Conservation (phyloP, 2,329 filamentous ascomycete genomes). For the Fusarium annulatum region DNA sequence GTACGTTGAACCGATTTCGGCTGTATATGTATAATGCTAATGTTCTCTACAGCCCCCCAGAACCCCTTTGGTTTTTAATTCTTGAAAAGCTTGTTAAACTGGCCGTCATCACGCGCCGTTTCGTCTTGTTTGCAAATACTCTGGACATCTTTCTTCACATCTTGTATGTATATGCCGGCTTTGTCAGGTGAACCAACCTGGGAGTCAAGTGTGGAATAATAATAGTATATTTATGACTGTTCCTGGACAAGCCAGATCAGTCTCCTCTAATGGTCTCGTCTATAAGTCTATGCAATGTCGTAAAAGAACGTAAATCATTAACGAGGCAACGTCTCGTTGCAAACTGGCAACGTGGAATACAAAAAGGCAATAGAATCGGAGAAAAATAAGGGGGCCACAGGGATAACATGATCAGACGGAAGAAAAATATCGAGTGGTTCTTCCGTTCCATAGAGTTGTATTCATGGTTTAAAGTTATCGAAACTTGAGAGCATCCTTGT, state of each 20-base stretch:
- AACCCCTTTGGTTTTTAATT: conserved; percentile 65
- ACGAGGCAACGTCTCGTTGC: neutral
- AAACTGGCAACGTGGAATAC: neutral
- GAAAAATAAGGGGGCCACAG: neutral
- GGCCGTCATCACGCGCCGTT: conserved; percentile 7
- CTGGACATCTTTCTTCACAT: conserved; percentile 42
- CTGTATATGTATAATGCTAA: conserved; percentile 27
- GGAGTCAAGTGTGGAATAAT: conserved; percentile 35
- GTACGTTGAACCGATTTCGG: conserved; percentile 71
- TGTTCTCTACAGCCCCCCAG: conserved; percentile 56
- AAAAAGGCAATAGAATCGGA: neutral
- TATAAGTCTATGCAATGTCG: conserved; percentile 24
- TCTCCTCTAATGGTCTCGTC: conserved; percentile 36
- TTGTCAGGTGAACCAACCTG: conserved; percentile 35
- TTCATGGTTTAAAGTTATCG: neutral
- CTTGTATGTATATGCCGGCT: conserved; percentile 40
- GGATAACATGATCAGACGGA: neutral
- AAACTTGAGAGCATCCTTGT: neutral
- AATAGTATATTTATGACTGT: conserved; percentile 40
- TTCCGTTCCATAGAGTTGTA: neutral
- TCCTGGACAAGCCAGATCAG: conserved; percentile 16
- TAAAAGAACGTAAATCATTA: neutral
- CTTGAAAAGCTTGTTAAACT: neutral
- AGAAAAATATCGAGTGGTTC: neutral
- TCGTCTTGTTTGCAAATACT: conserved; percentile 28